Conservation (phyloP, 202 grass and related monocot species). For the Miscanthus sacchariflorus region DNA sequence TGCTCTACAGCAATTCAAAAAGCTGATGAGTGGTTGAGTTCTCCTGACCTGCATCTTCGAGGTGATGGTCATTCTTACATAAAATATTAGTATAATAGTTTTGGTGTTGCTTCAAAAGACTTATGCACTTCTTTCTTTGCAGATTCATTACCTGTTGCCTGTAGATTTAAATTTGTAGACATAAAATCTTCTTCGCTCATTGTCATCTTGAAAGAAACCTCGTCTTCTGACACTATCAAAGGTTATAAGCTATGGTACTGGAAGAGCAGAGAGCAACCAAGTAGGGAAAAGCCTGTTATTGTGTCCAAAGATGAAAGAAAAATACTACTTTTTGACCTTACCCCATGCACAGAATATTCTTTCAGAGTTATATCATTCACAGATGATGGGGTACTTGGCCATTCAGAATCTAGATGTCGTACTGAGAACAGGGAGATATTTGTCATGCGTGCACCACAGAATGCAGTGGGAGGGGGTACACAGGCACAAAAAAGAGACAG, state of each 20-base stretch:
- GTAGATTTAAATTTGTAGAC: slow-evolving; percentile 86
- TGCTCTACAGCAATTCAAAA: slow-evolving; percentile 84
- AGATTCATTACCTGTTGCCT: slow-evolving; percentile 95
- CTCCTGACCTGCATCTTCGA: slow-evolving; percentile 60
- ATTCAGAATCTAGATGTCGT: slow-evolving; percentile 95
- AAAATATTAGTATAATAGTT: slow-evolving; percentile 31
- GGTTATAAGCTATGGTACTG: slow-evolving; percentile 98
- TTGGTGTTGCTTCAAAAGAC: slow-evolving; percentile 23
- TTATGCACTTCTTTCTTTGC: slow-evolving; percentile 58
- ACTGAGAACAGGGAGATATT: slow-evolving; percentile 79
- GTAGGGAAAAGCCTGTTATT: slow-evolving; percentile 62
- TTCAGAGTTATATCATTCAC: slow-evolving; percentile 96
- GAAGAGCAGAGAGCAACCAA: slow-evolving; percentile 76
- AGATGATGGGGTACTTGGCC: slow-evolving; percentile 81
- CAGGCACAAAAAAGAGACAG: slow-evolving; percentile 57
- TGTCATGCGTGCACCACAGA: slow-evolving; percentile 49
- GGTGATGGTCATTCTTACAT: slow-evolving; percentile 58
- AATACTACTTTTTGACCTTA: slow-evolving; percentile 81
- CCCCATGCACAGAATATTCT: slow-evolving; percentile 91
- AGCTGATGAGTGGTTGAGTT: slow-evolving; percentile 79
- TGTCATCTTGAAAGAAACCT: slow-evolving; percentile 80
- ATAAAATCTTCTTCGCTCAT: slow-evolving; percentile 79
- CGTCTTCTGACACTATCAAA: slow-evolving; percentile 60
- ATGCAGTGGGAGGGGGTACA: slow-evolving; percentile 50
- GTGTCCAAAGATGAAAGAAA: slow-evolving; percentile 83